phyloP scores from a whole-genome alignment of 139 green algal genomes.

The Limnomonas spitsbergensis region DNA sequence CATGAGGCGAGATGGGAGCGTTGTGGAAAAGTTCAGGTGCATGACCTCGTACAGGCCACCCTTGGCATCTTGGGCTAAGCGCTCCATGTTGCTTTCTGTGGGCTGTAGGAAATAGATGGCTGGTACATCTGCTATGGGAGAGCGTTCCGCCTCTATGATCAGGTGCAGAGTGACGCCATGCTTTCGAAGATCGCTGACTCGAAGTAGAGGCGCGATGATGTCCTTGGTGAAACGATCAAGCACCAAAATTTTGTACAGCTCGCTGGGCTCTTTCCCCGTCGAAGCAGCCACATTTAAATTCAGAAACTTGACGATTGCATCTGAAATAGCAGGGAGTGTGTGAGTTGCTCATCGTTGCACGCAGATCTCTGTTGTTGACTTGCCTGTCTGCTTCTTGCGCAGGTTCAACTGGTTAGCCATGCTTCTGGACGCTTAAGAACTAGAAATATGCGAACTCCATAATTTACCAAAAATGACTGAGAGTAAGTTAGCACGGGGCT shows the following conservation, averaged over 20 bases:
- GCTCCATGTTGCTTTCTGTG: conserved; percentile 61
- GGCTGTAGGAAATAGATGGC: conserved; percentile 93
- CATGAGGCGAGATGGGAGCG: conserved; percentile 67
- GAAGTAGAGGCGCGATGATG: conserved; percentile 90
- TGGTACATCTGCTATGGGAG: conserved; percentile 94
- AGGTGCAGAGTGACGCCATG: conserved; percentile 96
- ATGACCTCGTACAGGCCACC: conserved; percentile 84
- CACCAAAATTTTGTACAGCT: conserved; percentile 93
- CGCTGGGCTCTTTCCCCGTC: conserved; percentile 26
- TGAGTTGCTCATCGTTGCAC: background rate
- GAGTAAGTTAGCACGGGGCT: no score
- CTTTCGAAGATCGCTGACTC: conserved; percentile 81
- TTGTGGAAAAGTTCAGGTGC: conserved; percentile 89
- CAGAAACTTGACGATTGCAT: conserved; percentile 44
- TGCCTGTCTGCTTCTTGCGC: conserved; percentile 70
- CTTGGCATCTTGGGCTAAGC: conserved; percentile 71
- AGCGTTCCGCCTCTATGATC: conserved; percentile 77
- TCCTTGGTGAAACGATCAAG: conserved; percentile 86
- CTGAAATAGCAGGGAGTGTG: conserved; percentile 23
- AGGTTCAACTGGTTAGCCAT: conserved; percentile 54
- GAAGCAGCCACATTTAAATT: conserved; percentile 37
- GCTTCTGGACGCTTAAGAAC: no score
- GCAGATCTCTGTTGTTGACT: background rate
- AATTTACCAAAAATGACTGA: no score
- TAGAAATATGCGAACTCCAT: no score